A percentile compares a stretch with the other conserved stretches of the same genome.
phyloP scores from a whole-genome alignment of 2,329 filamentous ascomycete species.

The Trichoderma brevicompactum region DNA sequence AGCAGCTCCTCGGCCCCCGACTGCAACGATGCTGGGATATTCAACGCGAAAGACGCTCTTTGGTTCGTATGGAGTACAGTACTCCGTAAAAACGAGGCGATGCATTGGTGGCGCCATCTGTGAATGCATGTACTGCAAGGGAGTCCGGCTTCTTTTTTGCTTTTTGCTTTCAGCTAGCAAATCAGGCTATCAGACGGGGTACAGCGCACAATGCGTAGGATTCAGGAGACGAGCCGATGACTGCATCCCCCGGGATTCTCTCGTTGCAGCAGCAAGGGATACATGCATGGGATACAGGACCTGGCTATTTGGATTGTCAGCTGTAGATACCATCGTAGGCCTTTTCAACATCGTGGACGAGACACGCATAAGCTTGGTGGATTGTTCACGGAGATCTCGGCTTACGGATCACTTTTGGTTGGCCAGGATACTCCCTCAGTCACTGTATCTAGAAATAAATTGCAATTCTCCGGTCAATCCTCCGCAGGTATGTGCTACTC shows the following conservation, averaged over 20 bases:
- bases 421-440: background rate
- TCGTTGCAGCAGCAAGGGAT: background rate
- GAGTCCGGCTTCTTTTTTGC: constrained; percentile 7
- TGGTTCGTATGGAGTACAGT: background rate
- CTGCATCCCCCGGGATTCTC: too few relatives aligned
- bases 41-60: background rate
- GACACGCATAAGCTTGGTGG: too few relatives aligned
- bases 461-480: constrained; percentile 7
- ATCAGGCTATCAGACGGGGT: background rate
- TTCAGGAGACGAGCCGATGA: constrained; percentile 8
- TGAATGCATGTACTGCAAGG: constrained; percentile 8
- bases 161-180: background rate
- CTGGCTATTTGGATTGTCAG: background rate
- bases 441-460: constrained; percentile 7
- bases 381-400: constrained; percentile 4
- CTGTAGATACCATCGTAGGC: too few relatives aligned
- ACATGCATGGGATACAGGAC: background rate
- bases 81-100: background rate
- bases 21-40: background rate
- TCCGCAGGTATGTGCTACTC: background rate
- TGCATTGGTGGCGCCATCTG: constrained; percentile 6
- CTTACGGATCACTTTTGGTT: background rate
- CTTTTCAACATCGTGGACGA: background rate
- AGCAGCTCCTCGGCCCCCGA: background rate
- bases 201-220: background rate